Evolutionary conservation across 148 eudicot genomes (phyloP), one percentile per base, ranked within the genome.

Genomic region (Rhododendron molle): DNA sequence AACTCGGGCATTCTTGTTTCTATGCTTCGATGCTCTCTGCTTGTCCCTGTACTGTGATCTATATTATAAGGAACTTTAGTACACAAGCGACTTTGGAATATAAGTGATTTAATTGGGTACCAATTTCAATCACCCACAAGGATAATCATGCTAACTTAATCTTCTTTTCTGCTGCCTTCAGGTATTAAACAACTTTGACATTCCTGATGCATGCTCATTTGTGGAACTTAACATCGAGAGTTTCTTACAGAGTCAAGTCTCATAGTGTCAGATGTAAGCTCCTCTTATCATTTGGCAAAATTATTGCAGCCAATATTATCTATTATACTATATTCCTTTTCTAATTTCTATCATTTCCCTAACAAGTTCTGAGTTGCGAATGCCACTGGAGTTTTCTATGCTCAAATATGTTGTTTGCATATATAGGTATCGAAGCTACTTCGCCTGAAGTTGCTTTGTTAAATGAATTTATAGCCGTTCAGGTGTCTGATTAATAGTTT

Each of bases 131-230:
- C 3, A 11, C 73, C 54, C 21, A 28, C 77, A 1, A 47, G 32
- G 32, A 30, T 13, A 30, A 86, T 82, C 40, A 16, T 18, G 80
- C 43, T 82, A 26, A 30, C 18, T 50, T 12, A 69, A 26, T 80
- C 69, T 40, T 21, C 43, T 44, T 74, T 85, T 83, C 8, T 76
- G 82, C 56, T 65, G 65, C 43, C 90, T 89, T 74, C 96, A 97
- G 99, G 96, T 95, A 30, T 85, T 97, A 88, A 83, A 78, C 78
- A 95, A 97, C 82, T 97, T 95, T 83, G 98, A 89, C 85, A 93
- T 97, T 76, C 90, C 98, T 74, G 96, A 94, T 86, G 95, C 98
- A 34, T 97, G 99, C 84, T 95, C 99, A 58, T 95, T 88, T 47
- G 85, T 95, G 88, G 98, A 97, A 89, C 88, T 97, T 23, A 87